phyloP scores from a whole-genome alignment of 75 land plant species.

The Sequoia sempervirens region DNA sequence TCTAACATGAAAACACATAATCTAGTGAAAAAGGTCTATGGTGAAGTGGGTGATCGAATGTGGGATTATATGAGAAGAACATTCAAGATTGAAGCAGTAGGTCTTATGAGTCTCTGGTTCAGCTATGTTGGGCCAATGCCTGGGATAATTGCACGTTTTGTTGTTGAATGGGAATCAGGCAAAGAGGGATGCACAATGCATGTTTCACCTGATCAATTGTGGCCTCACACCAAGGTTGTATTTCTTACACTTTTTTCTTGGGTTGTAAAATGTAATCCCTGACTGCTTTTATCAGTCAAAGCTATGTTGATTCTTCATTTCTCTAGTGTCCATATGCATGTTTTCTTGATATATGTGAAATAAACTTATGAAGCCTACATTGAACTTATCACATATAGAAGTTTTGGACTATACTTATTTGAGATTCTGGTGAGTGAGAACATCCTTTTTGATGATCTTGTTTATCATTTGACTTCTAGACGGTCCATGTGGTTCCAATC shows the following conservation, averaged over 20 bases:
- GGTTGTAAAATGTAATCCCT: neutral
- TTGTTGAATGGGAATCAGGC: constrained; percentile 93
- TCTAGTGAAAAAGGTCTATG: constrained; percentile 23
- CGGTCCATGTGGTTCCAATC: neutral
- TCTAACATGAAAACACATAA: constrained; percentile 21
- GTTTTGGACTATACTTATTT: neutral
- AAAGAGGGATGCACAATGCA: constrained; percentile 97
- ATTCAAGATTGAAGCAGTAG: constrained; percentile 92
- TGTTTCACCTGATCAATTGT: constrained; percentile 96
- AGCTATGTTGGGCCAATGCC: constrained; percentile 68
- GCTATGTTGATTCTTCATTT: neutral
- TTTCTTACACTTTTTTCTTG: neutral
- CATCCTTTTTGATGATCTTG: too few species aligned
- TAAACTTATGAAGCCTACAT: neutral
- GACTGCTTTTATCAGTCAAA: neutral
- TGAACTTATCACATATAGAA: neutral
- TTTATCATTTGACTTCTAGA: too few species aligned
- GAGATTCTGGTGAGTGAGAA: neutral
- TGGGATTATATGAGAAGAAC: constrained; percentile 72
- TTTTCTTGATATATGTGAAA: neutral
- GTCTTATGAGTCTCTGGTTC: constrained; percentile 95
- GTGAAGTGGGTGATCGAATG: constrained; percentile 49
- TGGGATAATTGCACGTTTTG: constrained; percentile 85
- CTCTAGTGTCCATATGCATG: neutral
- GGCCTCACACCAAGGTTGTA: constrained; percentile 98